Base-by-base conservation (phyloP, 257 asterid genomes). In the Asclepias syriaca region DNA sequence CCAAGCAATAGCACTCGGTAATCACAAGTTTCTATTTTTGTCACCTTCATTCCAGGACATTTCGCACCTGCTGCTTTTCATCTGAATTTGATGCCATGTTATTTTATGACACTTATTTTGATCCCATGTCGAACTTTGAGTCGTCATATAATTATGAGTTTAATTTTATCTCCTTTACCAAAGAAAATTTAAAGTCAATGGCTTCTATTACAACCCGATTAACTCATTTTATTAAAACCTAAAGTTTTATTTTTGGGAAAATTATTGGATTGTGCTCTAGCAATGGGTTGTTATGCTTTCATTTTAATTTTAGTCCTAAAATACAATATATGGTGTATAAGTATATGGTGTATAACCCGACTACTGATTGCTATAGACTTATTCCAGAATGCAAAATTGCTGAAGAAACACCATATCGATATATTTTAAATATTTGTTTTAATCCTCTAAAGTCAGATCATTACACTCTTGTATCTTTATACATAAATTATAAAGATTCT, bases 341-440 rank as follows among this genome's bases (percentile, higher is more conserved):
- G 2, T 65, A 40, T 4, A 43, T 70, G 49, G 77, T 79, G n/a
- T 75, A 59, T 72, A 79, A 79, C 27, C 83, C 83, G 2, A 39
- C 53, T 15, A 79, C 74, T 34, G 34, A 65, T 67, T 49, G 58
- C 21, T 59, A 24, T 24, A 24, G 27, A 24, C 27, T 24, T 24
- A 24, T 24, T 24, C 27, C 27, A 24, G 27, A 24, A 24, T 24
- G 27, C 27, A 24, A 24, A 24, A 24, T 24, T 24, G 27, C 27
- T 0, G 27, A 24, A 24, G 27, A 24, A 24, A 24, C 27, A 24
- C 27, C 27, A 24, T 24, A 24, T 24, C 0, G 27, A 24, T 24
- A 24, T 24, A 0, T 24, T 24, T 24, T 0, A 24, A 24, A 24
- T 24, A 24, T 24, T 24, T 24, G 27, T 10, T 79, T 71, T 61